These are phyloP conservation scores for Podila epicladia DNA, from an alignment of 192 early-diverging fungal species.

Conservation along the genomic window DNA sequence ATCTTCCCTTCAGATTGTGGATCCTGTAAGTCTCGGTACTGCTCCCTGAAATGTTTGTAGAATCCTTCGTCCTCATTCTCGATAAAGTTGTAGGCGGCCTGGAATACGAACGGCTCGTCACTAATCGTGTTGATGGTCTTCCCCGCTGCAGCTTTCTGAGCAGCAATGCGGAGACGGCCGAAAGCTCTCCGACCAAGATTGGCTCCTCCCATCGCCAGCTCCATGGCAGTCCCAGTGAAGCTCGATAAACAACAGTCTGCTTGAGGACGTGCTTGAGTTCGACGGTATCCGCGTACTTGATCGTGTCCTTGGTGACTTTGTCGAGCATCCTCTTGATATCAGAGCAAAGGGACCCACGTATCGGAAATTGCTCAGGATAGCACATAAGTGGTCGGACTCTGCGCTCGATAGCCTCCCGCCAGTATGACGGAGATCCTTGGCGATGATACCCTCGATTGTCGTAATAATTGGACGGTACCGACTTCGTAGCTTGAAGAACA, in stretches of 20 bases:
- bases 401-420: constrained; percentile 27
- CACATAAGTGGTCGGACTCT: constrained; percentile 20
- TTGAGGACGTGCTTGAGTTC: constrained; percentile 41
- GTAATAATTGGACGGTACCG: constrained; percentile 30
- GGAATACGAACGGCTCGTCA: constrained; percentile 34
- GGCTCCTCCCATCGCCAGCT: constrained; percentile 46
- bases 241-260: constrained; percentile 41
- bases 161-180: constrained; percentile 32
- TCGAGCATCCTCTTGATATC: constrained; percentile 45
- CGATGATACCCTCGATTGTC: constrained; percentile 46
- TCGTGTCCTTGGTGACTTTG: constrained; percentile 39
- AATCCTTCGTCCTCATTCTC: constrained; percentile 27
- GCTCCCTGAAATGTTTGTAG: constrained; percentile 25
- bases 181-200: constrained; percentile 43
- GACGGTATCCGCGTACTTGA: constrained; percentile 26
- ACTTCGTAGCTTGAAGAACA: constrained; percentile 44
- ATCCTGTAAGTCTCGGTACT: constrained; percentile 45
- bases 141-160: constrained; percentile 26
- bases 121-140: constrained; percentile 28
- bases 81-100: constrained; percentile 20
- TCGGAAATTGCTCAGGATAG: constrained; percentile 27
- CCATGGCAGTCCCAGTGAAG: constrained; percentile 45
- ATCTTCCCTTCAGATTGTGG: constrained; percentile 24
- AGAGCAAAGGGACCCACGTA: constrained; percentile 34
- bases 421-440: constrained; percentile 39